phyloP scores from a whole-genome alignment of 108 stramenopile genomes.

The Chaetoceros tenuissimus region DNA sequence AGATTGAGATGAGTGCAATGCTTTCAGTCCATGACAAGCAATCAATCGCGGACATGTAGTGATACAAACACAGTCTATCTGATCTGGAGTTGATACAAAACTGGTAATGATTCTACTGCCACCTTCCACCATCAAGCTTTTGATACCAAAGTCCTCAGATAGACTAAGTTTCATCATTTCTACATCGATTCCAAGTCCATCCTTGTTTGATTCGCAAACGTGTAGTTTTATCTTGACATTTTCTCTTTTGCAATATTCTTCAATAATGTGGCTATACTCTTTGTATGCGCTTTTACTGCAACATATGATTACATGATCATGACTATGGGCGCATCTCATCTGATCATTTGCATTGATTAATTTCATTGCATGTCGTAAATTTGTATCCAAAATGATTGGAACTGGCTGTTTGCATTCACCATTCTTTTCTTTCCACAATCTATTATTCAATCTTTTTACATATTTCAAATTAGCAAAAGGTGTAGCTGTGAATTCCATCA shows the following conservation, averaged over 20 bases:
- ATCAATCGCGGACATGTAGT: slow-evolving; percentile 60
- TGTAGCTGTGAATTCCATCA: too few relatives aligned
- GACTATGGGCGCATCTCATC: background rate
- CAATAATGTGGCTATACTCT: background rate
- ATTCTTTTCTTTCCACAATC: too few relatives aligned
- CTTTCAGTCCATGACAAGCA: slow-evolving; percentile 32
- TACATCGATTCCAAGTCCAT: slow-evolving; percentile 36
- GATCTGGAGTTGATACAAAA: slow-evolving; percentile 13
- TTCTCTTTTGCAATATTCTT: background rate
- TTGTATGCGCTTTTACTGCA: slow-evolving; percentile 21
- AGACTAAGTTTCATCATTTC: slow-evolving; percentile 33
- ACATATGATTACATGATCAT: slow-evolving; percentile 21
- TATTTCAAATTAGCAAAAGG: too few relatives aligned
- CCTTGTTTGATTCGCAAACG: slow-evolving; percentile 27
- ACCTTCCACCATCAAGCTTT: slow-evolving; percentile 76
- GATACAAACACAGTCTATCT: slow-evolving; percentile 58
- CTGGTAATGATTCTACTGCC: slow-evolving; percentile 44
- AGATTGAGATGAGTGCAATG: slow-evolving; percentile 4
- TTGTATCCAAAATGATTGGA: slow-evolving; percentile 63
- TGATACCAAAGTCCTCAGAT: slow-evolving; percentile 31
- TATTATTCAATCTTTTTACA: slow-evolving; percentile 62
- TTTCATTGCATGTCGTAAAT: slow-evolving; percentile 25
- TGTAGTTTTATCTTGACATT: slow-evolving; percentile 22
- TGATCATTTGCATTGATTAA: background rate
- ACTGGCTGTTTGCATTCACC: slow-evolving; percentile 53